Conservation (phyloP, 2,329 filamentous ascomycete species). For the Claviceps pazoutovae region DNA sequence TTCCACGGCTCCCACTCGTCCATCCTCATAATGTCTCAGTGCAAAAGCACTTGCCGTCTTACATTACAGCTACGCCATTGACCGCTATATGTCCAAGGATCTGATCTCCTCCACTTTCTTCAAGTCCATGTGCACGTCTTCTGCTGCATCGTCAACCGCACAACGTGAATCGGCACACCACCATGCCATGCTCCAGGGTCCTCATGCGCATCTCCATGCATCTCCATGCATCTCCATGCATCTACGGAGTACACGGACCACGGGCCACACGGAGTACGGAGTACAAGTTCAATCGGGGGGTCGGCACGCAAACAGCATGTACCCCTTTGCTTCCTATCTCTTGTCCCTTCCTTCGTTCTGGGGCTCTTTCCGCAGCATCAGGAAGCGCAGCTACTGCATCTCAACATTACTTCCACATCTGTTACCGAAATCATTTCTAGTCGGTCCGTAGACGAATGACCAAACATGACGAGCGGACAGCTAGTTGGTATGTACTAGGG, state of each 20-base stretch:
- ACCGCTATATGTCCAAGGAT: neutral
- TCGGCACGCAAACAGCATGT: too few species aligned
- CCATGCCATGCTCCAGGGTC: neutral
- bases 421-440: too few species aligned
- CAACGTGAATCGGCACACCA: neutral
- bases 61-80: neutral
- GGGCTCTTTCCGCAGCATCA: too few species aligned
- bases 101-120: neutral
- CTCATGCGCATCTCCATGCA: too few species aligned
- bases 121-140: neutral
- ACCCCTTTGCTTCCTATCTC: too few species aligned
- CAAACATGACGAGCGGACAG: neutral
- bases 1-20: too few species aligned
- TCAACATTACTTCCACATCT: too few species aligned
- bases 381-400: too few species aligned
- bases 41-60: neutral
- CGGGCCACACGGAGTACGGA: neutral
- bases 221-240: too few species aligned
- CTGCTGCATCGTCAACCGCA: neutral
- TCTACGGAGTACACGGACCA: neutral
- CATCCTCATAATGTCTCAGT: neutral
- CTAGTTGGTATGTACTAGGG: neutral
- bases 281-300: neutral
- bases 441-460: too few species aligned
- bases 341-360: too few species aligned